Conservation (phyloP, 2,329 filamentous ascomycete species). For the Paecilomyces variotii region DNA sequence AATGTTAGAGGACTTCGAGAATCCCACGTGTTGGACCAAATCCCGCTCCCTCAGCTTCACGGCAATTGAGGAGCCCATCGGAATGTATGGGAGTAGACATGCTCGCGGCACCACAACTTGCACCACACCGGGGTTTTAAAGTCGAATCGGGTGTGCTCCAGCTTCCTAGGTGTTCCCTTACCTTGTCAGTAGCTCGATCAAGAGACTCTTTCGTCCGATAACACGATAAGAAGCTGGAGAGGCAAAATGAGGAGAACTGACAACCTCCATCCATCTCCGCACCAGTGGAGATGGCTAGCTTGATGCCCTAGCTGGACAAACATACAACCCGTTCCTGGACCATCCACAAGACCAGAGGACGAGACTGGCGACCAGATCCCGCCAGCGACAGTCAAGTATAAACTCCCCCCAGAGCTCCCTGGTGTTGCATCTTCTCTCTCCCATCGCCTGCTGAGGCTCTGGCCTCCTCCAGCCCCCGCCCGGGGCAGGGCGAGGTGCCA, state of each 20-base stretch:
- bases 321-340: not conserved
- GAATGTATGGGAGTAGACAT: not conserved
- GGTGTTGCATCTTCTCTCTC: not conserved
- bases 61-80: not conserved
- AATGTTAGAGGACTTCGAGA: not conserved
- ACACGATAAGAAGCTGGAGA: not conserved
- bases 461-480: not conserved
- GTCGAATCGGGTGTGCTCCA: not conserved
- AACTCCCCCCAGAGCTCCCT: not conserved
- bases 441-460: not conserved
- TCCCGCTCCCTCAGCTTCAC: not conserved
- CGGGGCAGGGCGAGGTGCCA: not conserved
- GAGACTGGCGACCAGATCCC: not conserved
- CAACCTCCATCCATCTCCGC: conserved; percentile 10
- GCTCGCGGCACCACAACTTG: not conserved
- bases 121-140: not conserved
- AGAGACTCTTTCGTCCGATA: not conserved
- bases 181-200: not conserved
- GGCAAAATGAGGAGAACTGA: not conserved
- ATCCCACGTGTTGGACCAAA: not conserved
- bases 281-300: conserved; percentile 12
- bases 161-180: not conserved
- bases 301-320: not conserved
- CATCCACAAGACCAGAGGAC: not conserved
- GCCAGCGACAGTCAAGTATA: not conserved